Evolutionary conservation across 148 eudicot genomes (phyloP).

Genomic region (Rhododendron mucronatum): DNA sequence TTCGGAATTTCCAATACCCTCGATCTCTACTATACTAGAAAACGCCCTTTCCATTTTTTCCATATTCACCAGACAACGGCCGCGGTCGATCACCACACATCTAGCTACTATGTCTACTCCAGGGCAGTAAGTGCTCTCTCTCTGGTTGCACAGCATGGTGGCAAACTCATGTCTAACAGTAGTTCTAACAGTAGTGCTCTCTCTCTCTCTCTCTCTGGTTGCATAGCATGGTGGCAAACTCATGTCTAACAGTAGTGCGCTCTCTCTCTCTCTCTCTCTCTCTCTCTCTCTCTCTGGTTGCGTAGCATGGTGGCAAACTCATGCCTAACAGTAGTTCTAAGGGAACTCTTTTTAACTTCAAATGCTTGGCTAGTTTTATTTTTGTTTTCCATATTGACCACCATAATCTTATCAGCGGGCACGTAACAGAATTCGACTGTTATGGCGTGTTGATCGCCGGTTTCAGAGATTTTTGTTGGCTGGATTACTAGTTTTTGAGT

Average conservation of each 20-base stretch:
- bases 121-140: conserved; percentile 12
- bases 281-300: no score
- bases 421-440: neutral
- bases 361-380: neutral
- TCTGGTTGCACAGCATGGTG: neutral
- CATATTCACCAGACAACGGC: neutral
- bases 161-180: neutral
- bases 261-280: no score
- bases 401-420: neutral
- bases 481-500: neutral
- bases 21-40: neutral
- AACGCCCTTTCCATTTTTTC: neutral
- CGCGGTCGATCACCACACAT: neutral
- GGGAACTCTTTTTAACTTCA: neutral
- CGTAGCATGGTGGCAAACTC: no score
- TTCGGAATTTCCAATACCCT: neutral
- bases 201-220: conserved; percentile 11
- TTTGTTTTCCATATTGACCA: neutral
- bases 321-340: no score
- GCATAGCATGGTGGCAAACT: neutral
- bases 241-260: neutral
- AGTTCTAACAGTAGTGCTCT: neutral
- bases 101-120: conserved; percentile 16
- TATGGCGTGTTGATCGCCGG: neutral
- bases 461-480: neutral